Base-by-base conservation (phyloP, 208 protist species). In the Crithidia brevicula region DNA sequence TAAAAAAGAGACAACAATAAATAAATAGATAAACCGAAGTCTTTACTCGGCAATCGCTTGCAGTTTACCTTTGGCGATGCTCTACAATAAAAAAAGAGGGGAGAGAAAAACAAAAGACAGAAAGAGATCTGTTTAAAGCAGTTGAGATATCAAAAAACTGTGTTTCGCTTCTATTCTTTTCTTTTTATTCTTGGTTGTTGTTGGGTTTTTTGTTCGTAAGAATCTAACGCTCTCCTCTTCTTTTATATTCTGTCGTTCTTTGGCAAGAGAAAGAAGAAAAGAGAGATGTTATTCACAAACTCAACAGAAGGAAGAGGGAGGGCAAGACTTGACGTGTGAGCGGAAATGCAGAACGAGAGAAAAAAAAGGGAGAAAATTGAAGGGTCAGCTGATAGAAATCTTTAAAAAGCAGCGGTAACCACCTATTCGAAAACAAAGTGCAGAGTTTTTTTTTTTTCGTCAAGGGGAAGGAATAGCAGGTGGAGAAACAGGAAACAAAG, bases 1-100 rank as follows among this genome's bases (percentile, higher is more conserved):
- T 57, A 52, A 79, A 67, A 64, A 65, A 38, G 31, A 38, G 23
- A 31, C 28, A 23, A 64, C 9, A 38, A 58, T 11, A 20, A 43
- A 42, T 10, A 43, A 34, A 54, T 28, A 8, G 30, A 31, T 30
- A 54, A n/a, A 20, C 13, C 13, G 22, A 49, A 49, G 16, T n/a
- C n/a, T n/a, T n/a, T n/a, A n/a, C n/a, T n/a, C n/a, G n/a, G n/a
- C n/a, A n/a, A n/a, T n/a, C n/a, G n/a, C n/a, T n/a, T n/a, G n/a
- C n/a, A 40, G 36, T 40, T 13, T 13, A 13, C 36, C 36, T 7
- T 7, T 1, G 15, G 36, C 6, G 11, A 13, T 36, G 25, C 22
- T 34, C 25, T 42, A 5, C 11, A 42, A 57, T 1, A 52, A 0
- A 42, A 34, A 42, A 57, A 20, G 22, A 23, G 3, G 27, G 16